phyloP scores from a whole-genome alignment of 2,329 filamentous ascomycete species.

The Trichoderma harzianum region DNA sequence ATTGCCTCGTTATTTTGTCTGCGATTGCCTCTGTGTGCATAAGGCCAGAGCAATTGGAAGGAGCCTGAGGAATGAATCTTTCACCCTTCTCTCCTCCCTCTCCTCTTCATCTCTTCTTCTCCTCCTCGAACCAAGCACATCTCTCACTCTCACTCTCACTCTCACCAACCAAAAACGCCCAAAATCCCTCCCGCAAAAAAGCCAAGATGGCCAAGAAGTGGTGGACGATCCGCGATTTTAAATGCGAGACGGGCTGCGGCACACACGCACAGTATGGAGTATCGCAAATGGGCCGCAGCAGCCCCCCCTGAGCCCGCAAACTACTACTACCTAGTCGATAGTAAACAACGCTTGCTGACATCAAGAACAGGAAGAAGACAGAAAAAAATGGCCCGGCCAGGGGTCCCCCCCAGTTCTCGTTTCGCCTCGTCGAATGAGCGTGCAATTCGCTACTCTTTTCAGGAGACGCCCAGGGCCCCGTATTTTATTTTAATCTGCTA shows the following conservation, averaged over 20 bases:
- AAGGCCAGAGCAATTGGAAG: neutral
- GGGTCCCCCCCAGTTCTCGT: constrained; percentile 7
- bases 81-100: neutral
- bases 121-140: neutral
- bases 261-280: constrained; percentile 4
- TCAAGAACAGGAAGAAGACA: neutral
- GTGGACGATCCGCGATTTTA: neutral
- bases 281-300: too few species aligned
- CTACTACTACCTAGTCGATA: neutral
- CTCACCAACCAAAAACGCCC: neutral
- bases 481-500: constrained; percentile 15
- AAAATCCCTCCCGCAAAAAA: neutral
- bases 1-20: neutral
- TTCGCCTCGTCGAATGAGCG: constrained; percentile 15
- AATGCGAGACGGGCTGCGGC: neutral
- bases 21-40: neutral
- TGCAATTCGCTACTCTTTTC: constrained; percentile 11
- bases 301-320: neutral
- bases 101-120: neutral
- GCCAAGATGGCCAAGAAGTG: neutral
- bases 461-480: constrained; percentile 11
- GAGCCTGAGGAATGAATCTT: neutral
- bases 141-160: too few species aligned
- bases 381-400: neutral
- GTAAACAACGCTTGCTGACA: neutral